Percentiles rank a stretch among this genome's conserved stretches.
Conservation (phyloP, 768 basidiomycete genomes). For the Hemileccinum rubropunctum region DNA sequence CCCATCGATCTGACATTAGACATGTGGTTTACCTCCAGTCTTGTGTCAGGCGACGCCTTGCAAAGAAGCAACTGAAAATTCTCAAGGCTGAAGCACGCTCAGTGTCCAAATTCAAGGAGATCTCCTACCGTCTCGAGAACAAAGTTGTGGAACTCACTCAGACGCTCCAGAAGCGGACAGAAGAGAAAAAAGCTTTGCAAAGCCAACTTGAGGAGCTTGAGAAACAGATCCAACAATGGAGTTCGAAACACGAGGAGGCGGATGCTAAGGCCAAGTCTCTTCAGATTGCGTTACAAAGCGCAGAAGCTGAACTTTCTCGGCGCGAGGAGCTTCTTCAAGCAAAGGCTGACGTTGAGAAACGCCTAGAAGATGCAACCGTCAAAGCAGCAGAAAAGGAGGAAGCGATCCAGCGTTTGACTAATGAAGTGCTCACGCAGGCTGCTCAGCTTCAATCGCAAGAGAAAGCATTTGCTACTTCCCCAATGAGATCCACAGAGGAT, state of each 20-base stretch:
- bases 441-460: slow-evolving; percentile 75
- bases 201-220: slow-evolving; percentile 75
- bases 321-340: slow-evolving; percentile 71
- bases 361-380: slow-evolving; percentile 72
- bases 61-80: slow-evolving; percentile 78
- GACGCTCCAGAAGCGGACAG: slow-evolving; percentile 81
- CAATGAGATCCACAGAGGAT: slow-evolving; percentile 74
- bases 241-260: slow-evolving; percentile 82
- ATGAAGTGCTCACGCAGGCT: slow-evolving; percentile 72
- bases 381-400: slow-evolving; percentile 83
- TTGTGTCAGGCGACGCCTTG: slow-evolving; percentile 84
- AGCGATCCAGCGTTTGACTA: slow-evolving; percentile 74
- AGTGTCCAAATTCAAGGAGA: slow-evolving; percentile 97
- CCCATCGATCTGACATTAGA: slow-evolving; percentile 57
- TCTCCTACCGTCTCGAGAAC: slow-evolving; percentile 96
- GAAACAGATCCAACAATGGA: slow-evolving; percentile 83
- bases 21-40: slow-evolving; percentile 87
- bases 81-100: slow-evolving; percentile 93
- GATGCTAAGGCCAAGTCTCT: slow-evolving; percentile 72
- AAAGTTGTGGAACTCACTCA: slow-evolving; percentile 99
- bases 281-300: slow-evolving; percentile 62
- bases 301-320: slow-evolving; percentile 67
- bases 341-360: slow-evolving; percentile 78
- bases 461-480: slow-evolving; percentile 61
- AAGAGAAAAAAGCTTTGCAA: slow-evolving; percentile 87